Base-by-base conservation (phyloP, 1,139 yeast genomes). In the Taphrina confusa region DNA sequence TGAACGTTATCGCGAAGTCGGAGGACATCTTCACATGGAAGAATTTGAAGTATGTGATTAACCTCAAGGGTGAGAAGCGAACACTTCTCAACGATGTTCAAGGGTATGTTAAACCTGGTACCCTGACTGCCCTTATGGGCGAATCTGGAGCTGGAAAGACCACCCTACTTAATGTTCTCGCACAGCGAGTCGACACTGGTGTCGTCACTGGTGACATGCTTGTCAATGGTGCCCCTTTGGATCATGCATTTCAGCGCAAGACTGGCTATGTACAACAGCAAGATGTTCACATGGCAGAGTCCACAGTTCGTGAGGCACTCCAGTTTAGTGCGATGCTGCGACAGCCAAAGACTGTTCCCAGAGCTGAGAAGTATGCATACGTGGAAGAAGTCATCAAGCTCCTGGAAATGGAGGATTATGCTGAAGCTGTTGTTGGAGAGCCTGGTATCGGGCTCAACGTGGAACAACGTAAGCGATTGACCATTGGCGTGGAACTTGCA, bases 61-160 rank as follows among this genome's bases (percentile, higher is more conserved):
- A 71, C 6, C 66, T 70, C 45, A 79, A 65, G 27, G 65, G 65
- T 39, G 88, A 87, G 12, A 57, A 65, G 12, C 72, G 79, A 68
- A 74, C 75, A 66, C 71, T 81, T 57, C 73, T 83, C 65, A 78
- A 80, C 61, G 75, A 79, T 66, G 80, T 83, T 42, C 82, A 81
- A 65, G 88, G 87, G 46, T 83, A 76, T 69, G 92, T 87, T 50
- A 83, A 84, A 69, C 92, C 94, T 9, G 86, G 86, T 65, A 82
- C 85, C 12, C 74, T 85, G 66, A 85, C 90, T 42, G 92, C 92
- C 6, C 75, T 85, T 45, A 85, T 87, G 94, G 95, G 95, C 66
- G 86, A 91, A 20, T 85, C 94, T 22, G 94, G 94, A 74, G 94
- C 95, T 52, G 95, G 95, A 76, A 86, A 86, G 70, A 87, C 95